These are phyloP conservation scores for Blastobotrys arbuscula DNA, from an alignment of 1,139 yeast genomes.

Conservation along the genomic window DNA sequence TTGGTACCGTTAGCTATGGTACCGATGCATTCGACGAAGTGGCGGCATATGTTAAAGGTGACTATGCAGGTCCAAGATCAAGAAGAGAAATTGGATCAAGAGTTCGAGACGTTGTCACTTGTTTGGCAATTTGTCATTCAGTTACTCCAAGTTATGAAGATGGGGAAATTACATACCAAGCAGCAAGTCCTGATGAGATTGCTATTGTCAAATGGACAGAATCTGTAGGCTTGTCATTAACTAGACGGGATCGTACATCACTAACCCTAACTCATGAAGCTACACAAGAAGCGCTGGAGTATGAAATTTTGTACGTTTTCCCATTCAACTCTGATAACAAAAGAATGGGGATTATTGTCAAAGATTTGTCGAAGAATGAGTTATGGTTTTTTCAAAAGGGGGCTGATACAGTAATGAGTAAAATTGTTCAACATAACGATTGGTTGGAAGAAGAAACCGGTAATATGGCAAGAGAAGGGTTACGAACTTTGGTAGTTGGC, in stretches of 20 bases:
- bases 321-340: constrained; percentile 96
- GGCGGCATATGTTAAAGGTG: constrained; percentile 51
- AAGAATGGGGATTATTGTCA: constrained; percentile 88
- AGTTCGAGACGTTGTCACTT: constrained; percentile 73
- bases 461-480: constrained; percentile 97
- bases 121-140: constrained; percentile 89
- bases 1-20: constrained; percentile 89
- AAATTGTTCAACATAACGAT: constrained; percentile 76
- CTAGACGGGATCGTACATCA: constrained; percentile 73
- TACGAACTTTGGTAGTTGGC: constrained; percentile 89
- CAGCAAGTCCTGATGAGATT: constrained; percentile 97
- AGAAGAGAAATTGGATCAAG: constrained; percentile 65
- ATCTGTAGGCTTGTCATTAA: constrained; percentile 70
- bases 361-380: constrained; percentile 58
- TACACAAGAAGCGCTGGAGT: constrained; percentile 49
- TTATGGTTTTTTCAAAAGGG: constrained; percentile 88
- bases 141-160: constrained; percentile 81
- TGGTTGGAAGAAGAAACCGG: constrained; percentile 98
- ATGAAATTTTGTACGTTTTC: constrained; percentile 72
- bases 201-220: constrained; percentile 95
- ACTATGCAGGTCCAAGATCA: constrained; percentile 33
- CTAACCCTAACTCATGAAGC: constrained; percentile 62
- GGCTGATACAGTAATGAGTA: constrained; percentile 94
- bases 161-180: constrained; percentile 73
- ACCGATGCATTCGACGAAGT: constrained; percentile 91